Percentiles rank a stretch among this genome's conserved stretches.
These are phyloP conservation scores for Penicillium alfredii DNA, from an alignment of 495 filamentous ascomycete species.

Conservation along the genomic window DNA sequence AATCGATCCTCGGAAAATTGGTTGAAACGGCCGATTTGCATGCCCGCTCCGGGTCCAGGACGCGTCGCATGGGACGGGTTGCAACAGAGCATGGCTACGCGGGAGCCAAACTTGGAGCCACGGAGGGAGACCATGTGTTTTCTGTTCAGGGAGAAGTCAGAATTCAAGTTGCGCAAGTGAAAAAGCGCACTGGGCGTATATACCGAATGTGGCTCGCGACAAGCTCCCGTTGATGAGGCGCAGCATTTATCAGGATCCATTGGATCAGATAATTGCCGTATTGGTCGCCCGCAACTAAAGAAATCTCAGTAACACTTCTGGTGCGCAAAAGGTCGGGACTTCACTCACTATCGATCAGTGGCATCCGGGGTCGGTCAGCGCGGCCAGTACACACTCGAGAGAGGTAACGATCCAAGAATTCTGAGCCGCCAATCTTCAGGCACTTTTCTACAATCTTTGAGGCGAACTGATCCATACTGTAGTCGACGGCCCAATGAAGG, in stretches of 20 bases:
- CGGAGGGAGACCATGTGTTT: conserved; percentile 99
- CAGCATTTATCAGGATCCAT: conserved; percentile 86
- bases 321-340: background rate
- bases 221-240: conserved; percentile 81
- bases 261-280: conserved; percentile 98
- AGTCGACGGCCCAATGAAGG: conserved; percentile 84
- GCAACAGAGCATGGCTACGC: conserved; percentile 97
- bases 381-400: conserved; percentile 89
- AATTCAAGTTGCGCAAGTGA: background rate
- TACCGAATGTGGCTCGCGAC: conserved; percentile 87
- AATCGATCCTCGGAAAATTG: conserved; percentile 50
- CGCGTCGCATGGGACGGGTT: conserved; percentile 83
- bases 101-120: conserved; percentile 96
- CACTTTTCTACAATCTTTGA: conserved; percentile 99
- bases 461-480: conserved; percentile 98
- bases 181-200: background rate
- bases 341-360: conserved; percentile 82
- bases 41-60: conserved; percentile 71
- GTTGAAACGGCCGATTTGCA: conserved; percentile 52
- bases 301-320: conserved; percentile 20
- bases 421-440: conserved; percentile 86
- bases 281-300: conserved; percentile 83
- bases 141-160: conserved; percentile 26
- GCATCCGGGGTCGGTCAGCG: conserved; percentile 87
- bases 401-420: conserved; percentile 90